Evolutionary conservation across 2,329 filamentous ascomycete species (phyloP), one percentile per base, ranked within the genome.

Genomic region (Canariomyces notabilis): DNA sequence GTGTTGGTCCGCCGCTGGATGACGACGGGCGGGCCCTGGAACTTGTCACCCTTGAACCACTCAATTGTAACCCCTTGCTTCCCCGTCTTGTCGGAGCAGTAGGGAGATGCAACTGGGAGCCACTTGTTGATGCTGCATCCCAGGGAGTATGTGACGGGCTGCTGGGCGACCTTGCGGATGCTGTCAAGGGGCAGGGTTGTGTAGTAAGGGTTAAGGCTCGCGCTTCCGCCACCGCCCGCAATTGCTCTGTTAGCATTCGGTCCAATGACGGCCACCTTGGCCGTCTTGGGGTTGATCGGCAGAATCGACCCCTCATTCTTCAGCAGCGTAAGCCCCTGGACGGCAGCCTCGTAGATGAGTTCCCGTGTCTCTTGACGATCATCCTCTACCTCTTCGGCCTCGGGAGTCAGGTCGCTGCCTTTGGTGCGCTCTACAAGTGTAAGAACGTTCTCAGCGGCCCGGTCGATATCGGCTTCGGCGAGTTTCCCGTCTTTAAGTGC

Each of bases 161-260:
- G 70, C 38, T 77, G 66, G 2, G 79, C 71, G 1, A 72, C 68
- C 21, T 69, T 68, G 32, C 68, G 73, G 49, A 85, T 82, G 55
- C 80, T 82, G 36, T 83, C 79, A 41, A 81, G 71, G 0, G 82
- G 82, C 8, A 82, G 70, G 2, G 79, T 82, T 53, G 72, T 80
- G 62, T 85, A 85, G 62, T 85, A 85, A 0, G 82, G 80, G 59
- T 84, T 84, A 38, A 85, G 65, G 52, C 78, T 82, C 15, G 82
- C 82, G 57, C 81, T 85, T 40, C 82, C 82, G 33, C 82, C 82
- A 40, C 82, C 82, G 14, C 77, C 79, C n/a, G 79, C 80, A 52
- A 85, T 83, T 0, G 81, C 77, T 44, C 80, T 69, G 59, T 83
- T 82, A 16, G 80, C 80, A 51, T 85, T 85, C 1, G 81, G 81